Base-by-base conservation (phyloP, 768 basidiomycete species). In the Hemileccinum rubropunctum region DNA sequence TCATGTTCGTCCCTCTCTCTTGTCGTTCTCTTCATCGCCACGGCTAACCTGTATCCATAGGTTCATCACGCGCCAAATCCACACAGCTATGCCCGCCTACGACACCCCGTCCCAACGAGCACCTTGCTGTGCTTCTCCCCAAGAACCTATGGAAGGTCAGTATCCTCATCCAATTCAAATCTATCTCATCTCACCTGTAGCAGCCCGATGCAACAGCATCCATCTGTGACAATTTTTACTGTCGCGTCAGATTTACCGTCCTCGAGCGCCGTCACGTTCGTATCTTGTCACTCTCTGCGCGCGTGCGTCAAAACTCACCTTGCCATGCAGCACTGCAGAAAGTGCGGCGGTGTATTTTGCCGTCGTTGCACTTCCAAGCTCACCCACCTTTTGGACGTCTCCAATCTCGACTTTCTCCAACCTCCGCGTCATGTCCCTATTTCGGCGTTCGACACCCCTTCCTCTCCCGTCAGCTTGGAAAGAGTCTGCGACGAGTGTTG, bases 281-380 rank as follows among this genome's bases (percentile, higher is more conserved):
- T 76, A 14, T 41, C 27, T 17, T 10, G 40, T 43, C 40, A 6
- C 17, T 17, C n/a, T 8, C 48, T 47, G 33, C 36, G 27, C 42
- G 8, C 15, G 6, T 20, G 8, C 15, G 3, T 20, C 42, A 26
- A 18, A 50, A 40, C 59, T 67, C 54, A 59, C 59, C 48, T 60
- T 50, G 53, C 47, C 43, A 52, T 47, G 6, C 62, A 87, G 84
- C 89, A 91, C 53, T 91, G 89, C 68, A 80, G 89, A 65, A 91
- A 90, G 64, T 91, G 89, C 57, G 89, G 89, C 43, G 87, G 86
- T 54, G 71, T 91, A 27, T 90, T 83, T 64, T 91, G 89, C 69
- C 65, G 66, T 42, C 66, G 76, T 6, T 91, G 89, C 64, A 78
- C 82, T 1, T 70, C 77, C 6, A 78, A 78, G 47, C 61, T 73